Evolutionary conservation across 495 filamentous ascomycete species (phyloP).

Genomic region (Hypomontagnella monticulosa): DNA sequence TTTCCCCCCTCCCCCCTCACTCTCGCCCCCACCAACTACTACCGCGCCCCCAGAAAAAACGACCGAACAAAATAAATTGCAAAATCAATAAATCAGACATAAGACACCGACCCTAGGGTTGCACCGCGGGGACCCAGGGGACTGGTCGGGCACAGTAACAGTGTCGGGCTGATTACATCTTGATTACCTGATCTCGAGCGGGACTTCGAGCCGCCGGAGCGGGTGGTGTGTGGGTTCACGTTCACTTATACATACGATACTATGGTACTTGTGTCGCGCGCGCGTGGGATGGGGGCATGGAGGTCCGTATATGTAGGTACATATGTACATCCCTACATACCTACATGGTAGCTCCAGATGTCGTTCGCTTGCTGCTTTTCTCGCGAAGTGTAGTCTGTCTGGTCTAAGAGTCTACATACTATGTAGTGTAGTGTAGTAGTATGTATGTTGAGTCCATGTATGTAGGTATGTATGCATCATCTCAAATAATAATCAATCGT

Average conservation of each 20-base stretch:
- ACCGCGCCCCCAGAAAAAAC: conserved; percentile 25
- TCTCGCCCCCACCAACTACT: conserved; percentile 18
- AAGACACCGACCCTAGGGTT: conserved; percentile 12
- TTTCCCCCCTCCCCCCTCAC: not conserved
- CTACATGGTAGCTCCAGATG: no score
- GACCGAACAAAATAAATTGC: conserved; percentile 3
- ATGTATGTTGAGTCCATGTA: not conserved
- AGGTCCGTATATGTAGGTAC: no score
- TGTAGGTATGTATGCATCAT: conserved; percentile 6
- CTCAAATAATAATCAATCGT: no score
- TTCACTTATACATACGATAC: no score
- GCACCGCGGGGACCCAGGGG: conserved; percentile 39
- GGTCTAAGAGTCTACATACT: no score
- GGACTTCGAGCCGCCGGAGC: conserved; percentile 43
- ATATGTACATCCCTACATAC: no score
- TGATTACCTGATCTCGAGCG: conserved; percentile 29
- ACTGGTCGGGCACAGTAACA: conserved; percentile 23
- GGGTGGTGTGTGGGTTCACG: conserved; percentile 1
- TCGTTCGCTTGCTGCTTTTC: no score
- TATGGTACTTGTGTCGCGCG: not conserved
- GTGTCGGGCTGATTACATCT: conserved; percentile 24
- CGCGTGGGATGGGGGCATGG: not conserved
- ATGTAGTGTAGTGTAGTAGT: not conserved
- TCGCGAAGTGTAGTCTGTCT: no score
- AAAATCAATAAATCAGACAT: not conserved